These are phyloP conservation scores for Annulohypoxylon nitens DNA, from an alignment of 495 filamentous ascomycete species.

Conservation along the genomic window DNA sequence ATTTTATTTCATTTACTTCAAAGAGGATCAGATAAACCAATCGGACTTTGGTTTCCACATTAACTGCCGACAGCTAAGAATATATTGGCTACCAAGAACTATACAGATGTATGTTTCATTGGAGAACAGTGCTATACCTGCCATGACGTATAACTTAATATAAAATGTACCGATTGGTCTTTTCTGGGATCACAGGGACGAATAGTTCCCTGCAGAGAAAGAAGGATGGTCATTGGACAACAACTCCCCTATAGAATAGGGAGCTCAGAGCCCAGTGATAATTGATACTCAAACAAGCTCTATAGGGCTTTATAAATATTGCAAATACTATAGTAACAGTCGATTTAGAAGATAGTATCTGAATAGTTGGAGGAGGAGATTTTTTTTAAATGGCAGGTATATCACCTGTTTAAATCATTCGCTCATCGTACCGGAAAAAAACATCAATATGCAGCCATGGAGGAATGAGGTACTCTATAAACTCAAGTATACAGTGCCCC, in stretches of 20 bases:
- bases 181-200: neutral
- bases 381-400: too few species aligned
- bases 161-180: neutral
- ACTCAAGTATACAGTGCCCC: neutral
- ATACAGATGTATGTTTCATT: conserved; percentile 1
- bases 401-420: too few species aligned
- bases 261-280: neutral
- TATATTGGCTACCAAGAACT: conserved; percentile 19
- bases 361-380: too few species aligned
- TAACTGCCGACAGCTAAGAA: neutral
- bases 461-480: too few species aligned
- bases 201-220: neutral
- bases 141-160: neutral
- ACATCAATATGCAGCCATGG: too few species aligned
- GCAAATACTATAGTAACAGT: too few species aligned
- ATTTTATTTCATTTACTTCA: neutral
- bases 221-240: neutral
- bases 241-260: neutral
- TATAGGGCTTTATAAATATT: too few species aligned
- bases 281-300: neutral
- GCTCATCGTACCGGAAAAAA: too few species aligned
- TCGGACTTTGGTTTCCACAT: conserved; percentile 4
- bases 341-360: too few species aligned
- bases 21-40: neutral
- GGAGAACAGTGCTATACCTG: neutral